These are phyloP conservation scores for Cyberlindnera sargentensis DNA, from an alignment of 805 yeast genomes.

Conservation along the genomic window DNA sequence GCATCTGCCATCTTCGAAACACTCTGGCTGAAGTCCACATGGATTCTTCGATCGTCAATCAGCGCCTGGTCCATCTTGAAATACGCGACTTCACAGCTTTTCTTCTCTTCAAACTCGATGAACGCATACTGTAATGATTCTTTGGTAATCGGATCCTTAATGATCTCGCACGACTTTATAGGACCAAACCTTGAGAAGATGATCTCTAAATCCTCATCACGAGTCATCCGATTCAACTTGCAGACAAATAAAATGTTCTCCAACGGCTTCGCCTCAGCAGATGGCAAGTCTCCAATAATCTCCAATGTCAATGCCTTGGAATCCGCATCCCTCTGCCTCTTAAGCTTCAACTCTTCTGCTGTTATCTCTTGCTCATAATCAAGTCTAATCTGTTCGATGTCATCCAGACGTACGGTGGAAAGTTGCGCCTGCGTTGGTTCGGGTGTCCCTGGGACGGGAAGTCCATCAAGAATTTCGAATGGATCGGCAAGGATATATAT, in stretches of 20 bases:
- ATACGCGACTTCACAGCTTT: slow-evolving; percentile 56
- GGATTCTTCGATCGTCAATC: slow-evolving; percentile 57
- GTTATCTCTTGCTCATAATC: slow-evolving; percentile 19
- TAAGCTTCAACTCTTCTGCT: slow-evolving; percentile 23
- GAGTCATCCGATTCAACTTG: slow-evolving; percentile 54
- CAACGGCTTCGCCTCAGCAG: slow-evolving; percentile 50
- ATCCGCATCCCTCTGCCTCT: slow-evolving; percentile 31
- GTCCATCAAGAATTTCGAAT: slow-evolving; percentile 30
- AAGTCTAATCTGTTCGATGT: slow-evolving; percentile 15
- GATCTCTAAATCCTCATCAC: slow-evolving; percentile 44
- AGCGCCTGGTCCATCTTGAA: slow-evolving; percentile 52
- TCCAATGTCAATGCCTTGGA: slow-evolving; percentile 57
- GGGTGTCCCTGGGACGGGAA: slow-evolving; percentile 27
- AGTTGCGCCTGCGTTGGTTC: slow-evolving; percentile 30
- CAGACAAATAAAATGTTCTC: slow-evolving; percentile 59
- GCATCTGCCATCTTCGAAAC: slow-evolving; percentile 24
- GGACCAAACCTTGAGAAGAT: slow-evolving; percentile 60
- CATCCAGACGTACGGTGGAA: slow-evolving; percentile 25
- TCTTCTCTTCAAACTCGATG: slow-evolving; percentile 43
- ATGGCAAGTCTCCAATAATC: slow-evolving; percentile 55
- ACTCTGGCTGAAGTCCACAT: slow-evolving; percentile 65
- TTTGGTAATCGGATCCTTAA: slow-evolving; percentile 40
- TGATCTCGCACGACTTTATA: slow-evolving; percentile 43
- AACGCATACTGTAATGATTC: slow-evolving; percentile 56
- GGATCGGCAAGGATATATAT: slow-evolving; percentile 50